A percentile compares a stretch with the other conserved stretches of the same genome.
phyloP scores from a whole-genome alignment of 2,329 filamentous ascomycete species.

The Metarhizium anisopliae region DNA sequence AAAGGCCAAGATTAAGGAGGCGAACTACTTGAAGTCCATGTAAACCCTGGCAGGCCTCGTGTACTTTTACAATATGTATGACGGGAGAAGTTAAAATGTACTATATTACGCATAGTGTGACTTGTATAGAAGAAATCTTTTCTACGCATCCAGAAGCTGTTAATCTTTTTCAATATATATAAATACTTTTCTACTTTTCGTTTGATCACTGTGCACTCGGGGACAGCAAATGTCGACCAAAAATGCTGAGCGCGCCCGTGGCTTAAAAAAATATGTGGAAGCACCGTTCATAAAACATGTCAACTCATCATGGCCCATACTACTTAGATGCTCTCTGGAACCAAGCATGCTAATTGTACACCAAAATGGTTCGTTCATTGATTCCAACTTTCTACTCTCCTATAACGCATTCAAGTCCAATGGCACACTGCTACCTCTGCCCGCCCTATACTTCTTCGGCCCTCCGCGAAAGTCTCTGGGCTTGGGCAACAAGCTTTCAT shows the following conservation, averaged over 20 bases:
- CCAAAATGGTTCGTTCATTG: background rate
- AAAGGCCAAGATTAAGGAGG: slow-evolving; percentile 71
- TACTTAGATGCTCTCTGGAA: background rate
- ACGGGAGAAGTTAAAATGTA: slow-evolving; percentile 9
- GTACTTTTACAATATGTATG: slow-evolving; percentile 16
- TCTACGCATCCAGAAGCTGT: background rate
- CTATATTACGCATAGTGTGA: slow-evolving; percentile 13
- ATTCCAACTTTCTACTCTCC: background rate
- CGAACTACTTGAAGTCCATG: slow-evolving; percentile 79
- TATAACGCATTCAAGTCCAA: slow-evolving; percentile 58
- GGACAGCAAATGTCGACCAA: too few relatives aligned
- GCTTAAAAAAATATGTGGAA: background rate
- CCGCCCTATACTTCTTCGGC: slow-evolving; percentile 74
- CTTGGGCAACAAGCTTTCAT: slow-evolving; percentile 73
- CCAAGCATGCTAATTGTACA: background rate
- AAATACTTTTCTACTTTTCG: background rate
- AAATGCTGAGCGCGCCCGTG: too few relatives aligned
- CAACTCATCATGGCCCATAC: background rate
- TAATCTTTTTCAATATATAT: background rate
- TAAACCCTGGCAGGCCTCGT: slow-evolving; percentile 20
- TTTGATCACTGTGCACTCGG: background rate
- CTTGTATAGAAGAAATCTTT: background rate
- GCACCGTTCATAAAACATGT: background rate
- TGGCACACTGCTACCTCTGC: slow-evolving; percentile 87
- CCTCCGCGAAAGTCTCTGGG: slow-evolving; percentile 73